Evolutionary conservation across 176 grass and related monocot species (phyloP).

Genomic region (Stipa capillata): DNA sequence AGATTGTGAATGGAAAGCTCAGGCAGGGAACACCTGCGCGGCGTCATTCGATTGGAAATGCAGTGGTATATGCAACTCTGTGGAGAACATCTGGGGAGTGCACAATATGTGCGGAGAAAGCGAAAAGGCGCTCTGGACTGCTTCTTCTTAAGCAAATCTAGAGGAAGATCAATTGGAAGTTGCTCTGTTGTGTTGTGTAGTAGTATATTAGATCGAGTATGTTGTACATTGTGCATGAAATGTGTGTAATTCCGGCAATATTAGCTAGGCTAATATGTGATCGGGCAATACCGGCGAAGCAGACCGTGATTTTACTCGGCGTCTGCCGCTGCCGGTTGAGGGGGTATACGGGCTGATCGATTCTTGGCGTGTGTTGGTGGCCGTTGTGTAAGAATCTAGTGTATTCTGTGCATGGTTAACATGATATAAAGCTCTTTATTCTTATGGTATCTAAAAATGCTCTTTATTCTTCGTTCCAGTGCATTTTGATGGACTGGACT

Average conservation of each 20-base stretch:
- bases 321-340: conserved; percentile 16
- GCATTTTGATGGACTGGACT: neutral
- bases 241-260: conserved; percentile 19
- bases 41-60: conserved; percentile 88
- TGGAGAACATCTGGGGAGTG: conserved; percentile 65
- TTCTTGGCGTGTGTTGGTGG: neutral
- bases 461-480: neutral
- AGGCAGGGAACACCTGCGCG: conserved; percentile 63
- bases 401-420: neutral
- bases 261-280: conserved; percentile 17
- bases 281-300: neutral
- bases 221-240: conserved; percentile 30
- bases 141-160: conserved; percentile 34
- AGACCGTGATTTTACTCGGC: conserved; percentile 27
- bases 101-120: conserved; percentile 68
- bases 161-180: neutral
- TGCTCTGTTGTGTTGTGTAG: neutral
- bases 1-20: conserved; percentile 95
- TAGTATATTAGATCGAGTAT: neutral
- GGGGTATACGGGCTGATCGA: neutral
- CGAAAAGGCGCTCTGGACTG: conserved; percentile 33
- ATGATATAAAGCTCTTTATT: neutral
- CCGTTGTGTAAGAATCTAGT: neutral
- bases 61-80: conserved; percentile 82
- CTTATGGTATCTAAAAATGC: too few species aligned